phyloP scores from a whole-genome alignment of 768 basidiomycete species.

The Phylloporus arenicola region DNA sequence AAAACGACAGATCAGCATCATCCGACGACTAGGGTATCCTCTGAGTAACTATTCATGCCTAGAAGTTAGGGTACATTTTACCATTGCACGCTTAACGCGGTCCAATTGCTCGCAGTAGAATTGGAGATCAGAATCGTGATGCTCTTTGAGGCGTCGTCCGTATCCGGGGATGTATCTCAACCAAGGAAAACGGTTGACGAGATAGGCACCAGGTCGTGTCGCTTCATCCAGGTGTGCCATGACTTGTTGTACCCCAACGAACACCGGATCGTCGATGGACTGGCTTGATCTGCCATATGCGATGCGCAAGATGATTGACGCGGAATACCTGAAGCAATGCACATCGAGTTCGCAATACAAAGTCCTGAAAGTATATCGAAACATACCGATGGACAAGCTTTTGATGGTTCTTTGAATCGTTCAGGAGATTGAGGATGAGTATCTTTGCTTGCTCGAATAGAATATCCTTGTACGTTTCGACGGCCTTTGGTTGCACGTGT shows the following conservation, averaged over 20 bases:
- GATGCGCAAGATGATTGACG: slow-evolving; percentile 22
- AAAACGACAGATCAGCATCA: slow-evolving; percentile 36
- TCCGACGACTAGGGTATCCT: background rate
- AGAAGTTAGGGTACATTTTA: slow-evolving; percentile 4
- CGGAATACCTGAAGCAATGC: slow-evolving; percentile 19
- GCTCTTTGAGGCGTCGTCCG: slow-evolving; percentile 44
- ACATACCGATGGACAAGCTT: slow-evolving; percentile 41
- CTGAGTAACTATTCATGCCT: background rate
- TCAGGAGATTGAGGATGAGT: slow-evolving; percentile 27
- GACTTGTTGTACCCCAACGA: slow-evolving; percentile 14
- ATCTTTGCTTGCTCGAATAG: slow-evolving; percentile 32
- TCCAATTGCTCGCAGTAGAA: slow-evolving; percentile 48
- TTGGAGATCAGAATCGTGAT: slow-evolving; percentile 45
- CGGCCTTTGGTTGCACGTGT: slow-evolving; percentile 45
- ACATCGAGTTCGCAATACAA: background rate
- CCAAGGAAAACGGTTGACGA: slow-evolving; percentile 33
- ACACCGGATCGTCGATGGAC: slow-evolving; percentile 20
- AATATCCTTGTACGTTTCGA: slow-evolving; percentile 41
- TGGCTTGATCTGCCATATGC: slow-evolving; percentile 19
- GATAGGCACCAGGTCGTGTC: slow-evolving; percentile 30
- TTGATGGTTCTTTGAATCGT: slow-evolving; percentile 19
- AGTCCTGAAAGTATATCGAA: slow-evolving; percentile 11
- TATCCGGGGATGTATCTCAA: slow-evolving; percentile 53
- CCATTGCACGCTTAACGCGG: slow-evolving; percentile 42
- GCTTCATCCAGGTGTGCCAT: slow-evolving; percentile 24